Conservation (phyloP, 2,329 filamentous ascomycete genomes). For the Xylariales sp. region DNA sequence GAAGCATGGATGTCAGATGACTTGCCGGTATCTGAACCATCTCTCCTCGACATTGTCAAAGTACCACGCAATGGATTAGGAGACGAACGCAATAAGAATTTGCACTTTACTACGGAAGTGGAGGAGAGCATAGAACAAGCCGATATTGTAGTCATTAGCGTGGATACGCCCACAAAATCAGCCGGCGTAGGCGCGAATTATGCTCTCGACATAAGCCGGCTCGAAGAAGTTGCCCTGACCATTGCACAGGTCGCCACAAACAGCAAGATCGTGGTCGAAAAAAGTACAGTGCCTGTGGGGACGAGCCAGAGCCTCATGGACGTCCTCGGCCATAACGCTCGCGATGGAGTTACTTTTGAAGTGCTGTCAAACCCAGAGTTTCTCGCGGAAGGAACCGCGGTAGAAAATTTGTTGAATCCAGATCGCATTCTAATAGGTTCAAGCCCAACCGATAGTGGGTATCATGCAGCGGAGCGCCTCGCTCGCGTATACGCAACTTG, state of each 20-base stretch:
- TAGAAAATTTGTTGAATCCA: neutral
- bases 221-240: neutral
- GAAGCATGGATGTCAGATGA: neutral
- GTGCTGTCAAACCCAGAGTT: slow-evolving; percentile 5
- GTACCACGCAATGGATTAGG: neutral
- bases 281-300: neutral
- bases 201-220: neutral
- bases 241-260: neutral
- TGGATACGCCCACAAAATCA: slow-evolving; percentile 1
- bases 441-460: neutral
- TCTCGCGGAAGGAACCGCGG: neutral
- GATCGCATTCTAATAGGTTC: slow-evolving; percentile 1
- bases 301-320: neutral
- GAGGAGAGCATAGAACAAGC: neutral
- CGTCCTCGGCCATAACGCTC: neutral
- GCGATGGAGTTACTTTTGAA: neutral
- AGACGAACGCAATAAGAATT: neutral
- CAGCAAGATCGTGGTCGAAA: slow-evolving; percentile 1
- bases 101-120: neutral
- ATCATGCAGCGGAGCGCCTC: neutral
- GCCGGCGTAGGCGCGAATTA: neutral
- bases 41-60: neutral
- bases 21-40: neutral
- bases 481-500: neutral
- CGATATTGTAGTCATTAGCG: neutral